Base-by-base conservation (phyloP, 441 rosid genomes). In the Hura crepitans region DNA sequence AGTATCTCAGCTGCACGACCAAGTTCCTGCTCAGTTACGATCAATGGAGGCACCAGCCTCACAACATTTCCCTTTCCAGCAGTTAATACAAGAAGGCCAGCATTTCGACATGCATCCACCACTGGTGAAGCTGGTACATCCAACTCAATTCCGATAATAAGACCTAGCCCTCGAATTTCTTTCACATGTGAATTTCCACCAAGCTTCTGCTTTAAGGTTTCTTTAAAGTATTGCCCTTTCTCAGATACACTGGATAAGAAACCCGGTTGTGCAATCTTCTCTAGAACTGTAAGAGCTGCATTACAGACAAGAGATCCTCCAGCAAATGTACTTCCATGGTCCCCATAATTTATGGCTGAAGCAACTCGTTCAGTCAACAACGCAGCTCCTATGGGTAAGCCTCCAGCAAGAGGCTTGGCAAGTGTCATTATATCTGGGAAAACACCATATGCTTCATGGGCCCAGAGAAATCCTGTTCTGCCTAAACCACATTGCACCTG, bases 361-460 rank as follows among this genome's bases (percentile, higher is more conserved):
- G 93, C 90, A 73, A 92, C 92, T 76, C 72, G 80, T 84, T 90
- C 93, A 13, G 87, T 86, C 66, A 86, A 86, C 20, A 92, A 74
- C 57, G 75, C 84, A 30, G 92, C 96, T 78, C 96, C 95, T 27
- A 90, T 83, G 2, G 95, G 98, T 61, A 90, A 85, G 61, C 98
- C 98, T 68, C 97, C 97, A 0, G 98, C 98, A 72, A 92, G 92
- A 39, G 97, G 97, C 78, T 92, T 90, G 49, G 98, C 92, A 4
- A 92, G 81, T 1, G 97, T 92, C 97, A 90, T 87, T 68, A 90
- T 85, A 64, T 92, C 95, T 6, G 95, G 96, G 69, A 74, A 66
- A 45, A 90, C 83, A 20, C 82, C 84, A 6, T 70, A 88, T 31
- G 81, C 81, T 77, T 86, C 95, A 4, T 90, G 81, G 11, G 98